Evolutionary conservation across 208 protist genomes (phyloP), one percentile per base, ranked within the genome.

Genomic region (Endotrypanum monterogeii): DNA sequence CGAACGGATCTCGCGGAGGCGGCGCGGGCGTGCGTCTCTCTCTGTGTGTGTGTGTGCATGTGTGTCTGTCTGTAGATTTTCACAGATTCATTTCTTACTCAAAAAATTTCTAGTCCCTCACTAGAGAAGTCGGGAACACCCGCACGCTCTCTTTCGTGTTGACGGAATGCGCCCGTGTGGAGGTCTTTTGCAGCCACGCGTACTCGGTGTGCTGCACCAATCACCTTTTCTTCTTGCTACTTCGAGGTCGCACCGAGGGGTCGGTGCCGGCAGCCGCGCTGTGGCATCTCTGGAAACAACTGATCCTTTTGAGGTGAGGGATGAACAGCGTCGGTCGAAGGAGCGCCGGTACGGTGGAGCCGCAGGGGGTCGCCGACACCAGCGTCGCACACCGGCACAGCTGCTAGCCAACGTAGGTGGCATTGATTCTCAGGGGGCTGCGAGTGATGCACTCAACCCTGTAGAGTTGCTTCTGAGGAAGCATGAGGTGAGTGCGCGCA

Each of bases 401-500:
- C 69, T 70, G 20, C 25, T 75, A 9, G 48, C 58, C 8, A 65
- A 71, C 20, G 25, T 55, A 1, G 9, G 28, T 16, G 51, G 50
- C 25, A 37, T 18, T 35, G 35, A 20, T 25, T 62, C 32, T 37
- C 14, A 62, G 37, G 57, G 57, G 23, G 28, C 57, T 25, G 57
- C 14, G 30, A 23, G 48, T 16, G 60, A 41, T n/a, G 35, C 11
- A 35, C 25, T 54, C 16, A 32, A 51, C 63, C 16, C 68, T 28
- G 67, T 79, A 9, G 74, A 67, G 51, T 50, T 65, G 4, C 69
- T 80, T 30, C 52, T 80, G 25, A 58, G 48, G 25, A 79, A 79
- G 23, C 74, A 74, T 51, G 62, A 52, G 61, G 60, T 65, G 60
- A 46, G 9, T 44, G 37, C 37, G 35, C 35, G 20, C 37, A 37